Percentiles rank a stretch among this genome's conserved stretches.
Evolutionary conservation across 2,329 filamentous ascomycete genomes (phyloP).

Genomic region (Aciculosporium take): DNA sequence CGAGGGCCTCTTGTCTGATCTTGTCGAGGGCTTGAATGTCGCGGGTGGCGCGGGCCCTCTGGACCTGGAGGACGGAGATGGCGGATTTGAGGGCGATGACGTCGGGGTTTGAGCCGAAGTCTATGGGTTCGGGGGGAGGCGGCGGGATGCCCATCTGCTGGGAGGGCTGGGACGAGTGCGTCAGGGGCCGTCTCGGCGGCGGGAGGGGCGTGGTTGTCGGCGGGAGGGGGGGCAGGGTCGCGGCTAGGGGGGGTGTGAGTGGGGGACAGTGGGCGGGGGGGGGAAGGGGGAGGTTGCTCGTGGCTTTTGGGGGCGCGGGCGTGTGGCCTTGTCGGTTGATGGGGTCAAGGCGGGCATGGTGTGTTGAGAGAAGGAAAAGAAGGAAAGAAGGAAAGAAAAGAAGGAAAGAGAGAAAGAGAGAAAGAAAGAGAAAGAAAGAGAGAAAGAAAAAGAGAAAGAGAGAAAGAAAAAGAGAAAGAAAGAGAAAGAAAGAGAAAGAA

Average conservation of each 20-base stretch:
- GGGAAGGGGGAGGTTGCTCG: constrained; percentile 30
- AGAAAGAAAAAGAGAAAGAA: too few species aligned
- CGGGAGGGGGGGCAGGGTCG: constrained; percentile 17
- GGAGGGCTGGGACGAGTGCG: constrained; percentile 28
- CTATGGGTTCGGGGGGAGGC: constrained; percentile 37
- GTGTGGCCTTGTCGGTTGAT: constrained; percentile 14
- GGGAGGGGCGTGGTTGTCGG: constrained; percentile 6
- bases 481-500: too few species aligned
- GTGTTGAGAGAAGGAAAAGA: too few species aligned
- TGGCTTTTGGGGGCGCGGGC: constrained; percentile 21
- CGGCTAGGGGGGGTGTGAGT: constrained; percentile 36
- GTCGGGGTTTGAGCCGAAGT: constrained; percentile 60
- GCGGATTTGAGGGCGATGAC: constrained; percentile 75
- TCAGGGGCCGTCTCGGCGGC: constrained; percentile 24
- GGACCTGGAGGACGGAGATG: constrained; percentile 75
- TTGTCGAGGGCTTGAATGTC: constrained; percentile 59
- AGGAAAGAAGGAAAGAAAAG: too few species aligned
- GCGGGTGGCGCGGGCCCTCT: constrained; percentile 60
- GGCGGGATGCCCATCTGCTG: constrained; percentile 26
- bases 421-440: too few species aligned
- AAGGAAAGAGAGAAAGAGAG: too few species aligned
- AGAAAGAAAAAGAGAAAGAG: too few species aligned
- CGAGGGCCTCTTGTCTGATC: constrained; percentile 56
- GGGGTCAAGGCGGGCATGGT: constrained; percentile 21
- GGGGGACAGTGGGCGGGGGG: constrained; percentile 39